Base-by-base conservation (phyloP, 352 stramenopile species). In the Halophytophthora polymorphica region DNA sequence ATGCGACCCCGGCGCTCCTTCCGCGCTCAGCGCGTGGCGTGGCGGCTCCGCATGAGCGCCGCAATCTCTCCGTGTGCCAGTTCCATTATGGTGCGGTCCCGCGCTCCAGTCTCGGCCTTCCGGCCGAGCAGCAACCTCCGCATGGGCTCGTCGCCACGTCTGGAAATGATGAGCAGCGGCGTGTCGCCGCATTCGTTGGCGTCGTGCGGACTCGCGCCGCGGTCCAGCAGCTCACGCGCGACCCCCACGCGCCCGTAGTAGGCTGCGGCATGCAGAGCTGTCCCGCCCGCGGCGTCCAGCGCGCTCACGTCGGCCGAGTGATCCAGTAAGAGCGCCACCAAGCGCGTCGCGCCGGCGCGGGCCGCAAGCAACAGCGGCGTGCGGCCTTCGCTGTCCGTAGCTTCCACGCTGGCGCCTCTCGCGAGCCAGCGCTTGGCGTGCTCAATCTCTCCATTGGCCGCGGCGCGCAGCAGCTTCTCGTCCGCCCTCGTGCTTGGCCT, bases 221-320 rank as follows among this genome's bases (percentile, higher is more conserved):
- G 37, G 3, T 49, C 39, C 11, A 68, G 40, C 38, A 68, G 45
- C 19, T 51, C 17, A 13, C 53, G 46, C 13, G 33, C 49, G 22
- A 49, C 29, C 18, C 44, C 38, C 1, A 68, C 7, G 28, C 50
- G 59, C 1, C 59, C 59, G 17, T 60, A 56, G 23, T 36, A 49
- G 1, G 59, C 59, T 6, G 59, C 59, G 33, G 56, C 56, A 8
- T 56, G 47, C 47, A 68, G 31, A 11, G 59, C 53, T 17, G 33
- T 38, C 33, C 33, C 11, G 33, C 33, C 33, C 5, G 15, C 11
- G 6, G 11, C 11, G 33, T 38, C 33, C 11, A 14, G 33, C 11
- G 33, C 13, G 33, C 15, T n/a, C 11, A 38, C 33, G 6, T 38
- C 33, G 33, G 33, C 33, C 2, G 11, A 14, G 11, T n/a, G 11